Evolutionary conservation across 75 land plant genomes (phyloP).

Genomic region (Chamaecyparis obtusa): DNA sequence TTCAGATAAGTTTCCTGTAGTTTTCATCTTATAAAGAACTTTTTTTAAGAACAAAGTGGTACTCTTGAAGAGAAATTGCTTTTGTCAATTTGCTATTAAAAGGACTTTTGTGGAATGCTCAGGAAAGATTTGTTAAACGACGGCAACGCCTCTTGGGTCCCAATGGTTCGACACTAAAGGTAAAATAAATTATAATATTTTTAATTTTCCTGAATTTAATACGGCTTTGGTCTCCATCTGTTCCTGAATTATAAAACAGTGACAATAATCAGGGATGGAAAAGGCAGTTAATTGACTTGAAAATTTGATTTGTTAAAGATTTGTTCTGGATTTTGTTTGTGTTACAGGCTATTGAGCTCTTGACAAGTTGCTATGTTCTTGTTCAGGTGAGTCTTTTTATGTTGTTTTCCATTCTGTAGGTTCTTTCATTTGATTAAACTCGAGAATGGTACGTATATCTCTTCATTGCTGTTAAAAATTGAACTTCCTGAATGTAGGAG

Average conservation of each 20-base stretch:
- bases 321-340: constrained; percentile 1
- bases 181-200: constrained; percentile 9
- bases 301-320: background rate
- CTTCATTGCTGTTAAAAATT: background rate
- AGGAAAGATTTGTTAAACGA: constrained; percentile 93
- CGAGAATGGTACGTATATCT: background rate
- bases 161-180: constrained; percentile 88
- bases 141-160: constrained; percentile 91
- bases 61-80: background rate
- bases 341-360: constrained; percentile 84
- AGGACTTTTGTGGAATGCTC: constrained; percentile 12
- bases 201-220: background rate
- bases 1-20: background rate
- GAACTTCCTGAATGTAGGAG: background rate
- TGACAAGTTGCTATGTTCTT: constrained; percentile 93
- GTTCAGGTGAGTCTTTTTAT: constrained; percentile 65
- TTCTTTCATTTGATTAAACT: background rate
- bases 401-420: background rate
- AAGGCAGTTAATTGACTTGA: background rate
- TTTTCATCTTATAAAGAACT: background rate
- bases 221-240: background rate
- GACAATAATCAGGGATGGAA: background rate
- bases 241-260: background rate
- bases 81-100: background rate
- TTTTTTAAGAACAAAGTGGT: background rate